A percentile compares a stretch with the other conserved stretches of the same genome.
Conservation (phyloP, 2,329 filamentous ascomycete species). For the Hymenoscyphus occultus region DNA sequence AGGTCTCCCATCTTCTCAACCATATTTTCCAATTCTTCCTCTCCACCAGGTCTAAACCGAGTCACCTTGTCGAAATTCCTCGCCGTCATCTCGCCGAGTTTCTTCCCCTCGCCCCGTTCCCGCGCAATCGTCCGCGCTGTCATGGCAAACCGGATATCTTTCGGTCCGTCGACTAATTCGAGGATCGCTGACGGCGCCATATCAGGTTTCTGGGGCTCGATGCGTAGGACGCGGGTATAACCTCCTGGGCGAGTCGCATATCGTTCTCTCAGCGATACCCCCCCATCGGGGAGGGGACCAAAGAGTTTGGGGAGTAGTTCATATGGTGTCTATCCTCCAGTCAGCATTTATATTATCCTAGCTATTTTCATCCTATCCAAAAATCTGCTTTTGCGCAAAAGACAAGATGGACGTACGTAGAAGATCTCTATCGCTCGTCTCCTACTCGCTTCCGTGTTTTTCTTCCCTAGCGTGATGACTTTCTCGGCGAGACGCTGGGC, state of each 20-base stretch:
- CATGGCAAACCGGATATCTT: conserved; percentile 92
- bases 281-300: conserved; percentile 60
- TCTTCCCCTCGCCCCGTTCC: conserved; percentile 52
- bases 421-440: conserved; percentile 76
- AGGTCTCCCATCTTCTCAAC: conserved; percentile 45
- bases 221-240: conserved; percentile 91
- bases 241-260: conserved; percentile 80
- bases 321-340: conserved; percentile 56
- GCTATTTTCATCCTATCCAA: not conserved
- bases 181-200: conserved; percentile 88
- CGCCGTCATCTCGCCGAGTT: conserved; percentile 67
- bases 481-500: conserved; percentile 91
- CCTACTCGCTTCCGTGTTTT: conserved; percentile 79
- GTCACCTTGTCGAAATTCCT: conserved; percentile 84
- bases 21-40: conserved; percentile 65
- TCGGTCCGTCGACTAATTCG: conserved; percentile 90
- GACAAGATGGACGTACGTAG: conserved; percentile 59
- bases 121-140: conserved; percentile 81
- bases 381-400: too few species aligned
- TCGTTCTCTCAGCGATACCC: conserved; percentile 46
- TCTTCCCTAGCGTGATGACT: conserved; percentile 90
- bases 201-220: conserved; percentile 83
- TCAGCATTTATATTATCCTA: conserved; percentile 4
- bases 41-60: conserved; percentile 64
- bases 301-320: conserved; percentile 82